Conservation (phyloP, 345 rosid species). For the Euphorbia lathyris region DNA sequence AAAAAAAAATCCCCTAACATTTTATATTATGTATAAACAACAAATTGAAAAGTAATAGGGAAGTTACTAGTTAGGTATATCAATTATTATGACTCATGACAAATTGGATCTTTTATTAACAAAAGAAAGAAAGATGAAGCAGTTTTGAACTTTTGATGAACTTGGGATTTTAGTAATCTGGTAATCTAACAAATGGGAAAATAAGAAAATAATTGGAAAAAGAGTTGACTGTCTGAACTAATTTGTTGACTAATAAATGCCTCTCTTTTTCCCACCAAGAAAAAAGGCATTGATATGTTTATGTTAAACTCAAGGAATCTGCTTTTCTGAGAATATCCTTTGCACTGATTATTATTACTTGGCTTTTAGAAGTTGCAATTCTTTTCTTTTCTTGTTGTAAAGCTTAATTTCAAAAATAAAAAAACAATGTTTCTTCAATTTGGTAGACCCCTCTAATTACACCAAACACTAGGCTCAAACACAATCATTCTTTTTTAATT, state of each 20-base stretch:
- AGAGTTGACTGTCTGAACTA: background rate
- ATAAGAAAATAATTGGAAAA: no score
- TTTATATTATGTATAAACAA: background rate
- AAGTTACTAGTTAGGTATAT: background rate
- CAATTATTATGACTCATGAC: constrained; percentile 1
- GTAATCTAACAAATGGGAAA: background rate
- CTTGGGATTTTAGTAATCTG: background rate
- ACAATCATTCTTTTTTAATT: constrained; percentile 26
- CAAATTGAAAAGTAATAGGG: background rate
- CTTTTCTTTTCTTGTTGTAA: constrained; percentile 11
- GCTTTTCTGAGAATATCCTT: background rate
- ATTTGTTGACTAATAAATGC: background rate
- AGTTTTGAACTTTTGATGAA: no score
- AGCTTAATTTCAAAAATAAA: background rate
- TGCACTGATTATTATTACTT: background rate
- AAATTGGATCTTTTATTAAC: background rate
- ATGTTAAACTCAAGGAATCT: background rate
- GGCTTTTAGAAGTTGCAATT: background rate
- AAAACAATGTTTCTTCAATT: constrained; percentile 2
- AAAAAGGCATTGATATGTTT: background rate
- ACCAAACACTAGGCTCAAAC: background rate
- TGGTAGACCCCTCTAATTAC: constrained; percentile 2
- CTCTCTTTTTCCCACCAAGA: background rate
- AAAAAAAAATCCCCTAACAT: background rate
- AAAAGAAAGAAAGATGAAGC: no score